phyloP scores from a whole-genome alignment of 2,329 filamentous ascomycete genomes.

The Alternaria burnsii region DNA sequence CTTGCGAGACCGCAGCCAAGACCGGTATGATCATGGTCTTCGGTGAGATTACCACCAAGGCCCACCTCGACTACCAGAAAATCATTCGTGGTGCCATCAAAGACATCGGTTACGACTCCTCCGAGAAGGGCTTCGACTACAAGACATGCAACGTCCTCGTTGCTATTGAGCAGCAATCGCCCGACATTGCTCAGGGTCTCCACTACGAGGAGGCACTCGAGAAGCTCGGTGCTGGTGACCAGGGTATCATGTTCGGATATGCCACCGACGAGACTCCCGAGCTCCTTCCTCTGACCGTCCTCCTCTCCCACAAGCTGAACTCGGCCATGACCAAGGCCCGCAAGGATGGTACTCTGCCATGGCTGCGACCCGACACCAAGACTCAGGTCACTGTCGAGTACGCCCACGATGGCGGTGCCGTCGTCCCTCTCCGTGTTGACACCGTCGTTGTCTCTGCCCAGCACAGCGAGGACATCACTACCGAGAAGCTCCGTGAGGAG shows the following conservation, averaged over 20 bases:
- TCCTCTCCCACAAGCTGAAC: conserved; percentile 97
- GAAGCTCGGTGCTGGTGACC: conserved; percentile 97
- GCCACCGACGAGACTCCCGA: conserved; percentile 99
- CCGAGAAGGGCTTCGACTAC: conserved; percentile 98
- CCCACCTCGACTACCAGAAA: conserved; percentile 96
- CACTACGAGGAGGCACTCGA: conserved; percentile 98
- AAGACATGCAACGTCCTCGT: conserved; percentile 99
- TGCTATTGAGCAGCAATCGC: conserved; percentile 98
- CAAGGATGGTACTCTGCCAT: conserved; percentile 85
- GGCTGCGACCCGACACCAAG: conserved; percentile 99
- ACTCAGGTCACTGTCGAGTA: conserved; percentile 99
- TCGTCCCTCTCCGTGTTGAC: conserved; percentile 91
- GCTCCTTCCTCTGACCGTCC: conserved; percentile 91
- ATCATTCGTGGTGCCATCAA: conserved; percentile 93
- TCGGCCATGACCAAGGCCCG: conserved; percentile 90
- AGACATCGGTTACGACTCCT: conserved; percentile 98
- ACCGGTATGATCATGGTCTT: conserved; percentile 95
- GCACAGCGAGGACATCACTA: conserved; percentile 87
- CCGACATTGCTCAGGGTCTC: conserved; percentile 98
- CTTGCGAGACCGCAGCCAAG: conserved; percentile 99
- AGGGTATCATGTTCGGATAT: conserved; percentile 99
- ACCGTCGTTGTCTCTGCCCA: conserved; percentile 97
- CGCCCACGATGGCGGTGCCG: conserved; percentile 92
- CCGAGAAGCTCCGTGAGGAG: conserved; percentile 91
- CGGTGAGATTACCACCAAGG: conserved; percentile 93